A percentile compares a stretch with the other conserved stretches of the same genome.
Conservation (phyloP, 768 basidiomycete species). For the Amanita jacksonii region DNA sequence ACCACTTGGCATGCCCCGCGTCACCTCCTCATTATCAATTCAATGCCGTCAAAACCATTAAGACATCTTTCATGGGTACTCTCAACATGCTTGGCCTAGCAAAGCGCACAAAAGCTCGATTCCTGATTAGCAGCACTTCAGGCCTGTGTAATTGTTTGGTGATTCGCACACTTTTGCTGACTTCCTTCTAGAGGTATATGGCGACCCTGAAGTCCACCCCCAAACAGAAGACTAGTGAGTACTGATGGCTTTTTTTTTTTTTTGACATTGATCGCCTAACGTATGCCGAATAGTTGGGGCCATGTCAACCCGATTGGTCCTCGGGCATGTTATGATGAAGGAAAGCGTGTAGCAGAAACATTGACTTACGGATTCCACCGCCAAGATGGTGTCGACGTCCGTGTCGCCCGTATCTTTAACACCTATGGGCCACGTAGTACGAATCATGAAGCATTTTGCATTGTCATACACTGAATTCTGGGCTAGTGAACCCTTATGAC, state of each 20-base stretch:
- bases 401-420: slow-evolving; percentile 98
- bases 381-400: slow-evolving; percentile 92
- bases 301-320: slow-evolving; percentile 98
- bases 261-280: slow-evolving; percentile 12
- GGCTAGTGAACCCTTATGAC: slow-evolving; percentile 86
- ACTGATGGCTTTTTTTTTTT: neutral
- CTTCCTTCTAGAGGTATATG: slow-evolving; percentile 74
- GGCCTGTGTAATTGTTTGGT: slow-evolving; percentile 36
- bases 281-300: slow-evolving; percentile 63
- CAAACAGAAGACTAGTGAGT: slow-evolving; percentile 92
- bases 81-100: slow-evolving; percentile 98
- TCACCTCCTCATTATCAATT: slow-evolving; percentile 98
- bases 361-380: slow-evolving; percentile 93
- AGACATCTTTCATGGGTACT: slow-evolving; percentile 97
- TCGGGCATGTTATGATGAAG: slow-evolving; percentile 99
- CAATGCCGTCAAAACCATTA: slow-evolving; percentile 96
- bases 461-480: neutral
- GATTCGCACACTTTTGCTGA: slow-evolving; percentile 3
- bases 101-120: slow-evolving; percentile 94
- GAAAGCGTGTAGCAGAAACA: slow-evolving; percentile 98
- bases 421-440: slow-evolving; percentile 83
- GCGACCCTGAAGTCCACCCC: slow-evolving; percentile 97
- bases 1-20: slow-evolving; percentile 96
- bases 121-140: slow-evolving; percentile 92
- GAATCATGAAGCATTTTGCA: slow-evolving; percentile 13